Base-by-base conservation (phyloP, 1,284 basidiomycete species). In the Cystobasidium sp. region DNA sequence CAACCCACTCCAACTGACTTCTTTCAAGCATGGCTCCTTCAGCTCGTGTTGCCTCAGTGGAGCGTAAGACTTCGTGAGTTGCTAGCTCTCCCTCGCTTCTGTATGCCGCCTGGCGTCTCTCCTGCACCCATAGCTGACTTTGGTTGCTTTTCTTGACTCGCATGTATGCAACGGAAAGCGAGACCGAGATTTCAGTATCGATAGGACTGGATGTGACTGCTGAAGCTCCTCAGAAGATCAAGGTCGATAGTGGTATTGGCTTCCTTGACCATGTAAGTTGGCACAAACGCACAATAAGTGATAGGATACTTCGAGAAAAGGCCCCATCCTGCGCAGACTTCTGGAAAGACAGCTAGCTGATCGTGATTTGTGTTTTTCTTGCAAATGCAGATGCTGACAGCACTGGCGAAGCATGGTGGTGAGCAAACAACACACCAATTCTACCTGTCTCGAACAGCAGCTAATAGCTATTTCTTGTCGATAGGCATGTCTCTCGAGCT, bases 201-300 rank as follows among this genome's bases (percentile, higher is more conserved):
- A 86, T 99, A 77, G 86, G 90, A 79, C 88, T 99, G 70, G 97
- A 99, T 84, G 88, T 89, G 80, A 85, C 87, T 14, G 88, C 92
- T 1, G 89, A 89, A 3, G 80, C 84, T 58, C 85, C 85, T 69
- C 97, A 98, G 83, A 84, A 84, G 43, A 99, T 99, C 81, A 86
- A 91, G 61, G 86, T 99, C 76, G 90, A 89, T 49, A 99, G 97
- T 0, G 97, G 97, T 31, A 96, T 99, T 76, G 97, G 97, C 12
- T 99, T 99, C 84, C 86, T 99, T 31, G 96, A 99, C 83, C 97
- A 99, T 85, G 96, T 96, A 83, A 76, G 87, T 85, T 56, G 65
- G 12, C 39, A 31, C 41, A 31, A 31, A 31, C 2, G 31, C 5
- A 31, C 31, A 31, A 31, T 5, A 31, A 31, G 31, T 31, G 31